Percentiles rank a stretch among this genome's conserved stretches.
Conservation (phyloP, 495 filamentous ascomycete genomes). For the Xylaria intraflava region DNA sequence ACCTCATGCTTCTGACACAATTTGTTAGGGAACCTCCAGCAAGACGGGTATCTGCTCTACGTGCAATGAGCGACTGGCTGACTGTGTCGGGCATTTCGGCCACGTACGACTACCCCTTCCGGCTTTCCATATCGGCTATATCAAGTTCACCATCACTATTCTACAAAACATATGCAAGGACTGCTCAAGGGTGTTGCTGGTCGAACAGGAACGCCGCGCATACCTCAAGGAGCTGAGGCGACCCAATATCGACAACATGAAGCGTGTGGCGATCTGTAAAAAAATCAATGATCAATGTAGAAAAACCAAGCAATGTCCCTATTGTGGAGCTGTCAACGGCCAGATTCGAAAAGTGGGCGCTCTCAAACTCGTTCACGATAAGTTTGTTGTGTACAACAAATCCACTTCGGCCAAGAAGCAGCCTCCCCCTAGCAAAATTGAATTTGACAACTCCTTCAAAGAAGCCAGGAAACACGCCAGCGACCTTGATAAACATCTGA, state of each 20-base stretch:
- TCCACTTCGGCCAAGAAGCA: conserved; percentile 81
- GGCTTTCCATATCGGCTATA: conserved; percentile 90
- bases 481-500: conserved; percentile 84
- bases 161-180: conserved; percentile 92
- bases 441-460: conserved; percentile 76
- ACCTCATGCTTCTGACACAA: conserved; percentile 14
- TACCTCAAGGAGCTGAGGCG: conserved; percentile 72
- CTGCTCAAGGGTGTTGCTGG: conserved; percentile 69
- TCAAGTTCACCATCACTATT: conserved; percentile 81
- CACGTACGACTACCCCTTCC: conserved; percentile 84
- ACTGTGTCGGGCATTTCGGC: conserved; percentile 93
- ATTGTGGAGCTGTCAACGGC: conserved; percentile 76
- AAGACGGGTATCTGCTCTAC: conserved; percentile 69
- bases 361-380: conserved; percentile 90
- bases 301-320: conserved; percentile 69
- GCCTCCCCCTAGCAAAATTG: conserved; percentile 66
- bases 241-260: conserved; percentile 79
- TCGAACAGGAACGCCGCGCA: conserved; percentile 62
- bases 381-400: conserved; percentile 76
- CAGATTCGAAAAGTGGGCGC: conserved; percentile 81
- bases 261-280: conserved; percentile 71
- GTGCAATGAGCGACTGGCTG: conserved; percentile 66
- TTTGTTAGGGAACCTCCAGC: conserved; percentile 64
- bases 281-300: conserved; percentile 80
- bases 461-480: conserved; percentile 64